Conservation (phyloP, 2,329 filamentous ascomycete genomes). For the Ophiostoma australiae region DNA sequence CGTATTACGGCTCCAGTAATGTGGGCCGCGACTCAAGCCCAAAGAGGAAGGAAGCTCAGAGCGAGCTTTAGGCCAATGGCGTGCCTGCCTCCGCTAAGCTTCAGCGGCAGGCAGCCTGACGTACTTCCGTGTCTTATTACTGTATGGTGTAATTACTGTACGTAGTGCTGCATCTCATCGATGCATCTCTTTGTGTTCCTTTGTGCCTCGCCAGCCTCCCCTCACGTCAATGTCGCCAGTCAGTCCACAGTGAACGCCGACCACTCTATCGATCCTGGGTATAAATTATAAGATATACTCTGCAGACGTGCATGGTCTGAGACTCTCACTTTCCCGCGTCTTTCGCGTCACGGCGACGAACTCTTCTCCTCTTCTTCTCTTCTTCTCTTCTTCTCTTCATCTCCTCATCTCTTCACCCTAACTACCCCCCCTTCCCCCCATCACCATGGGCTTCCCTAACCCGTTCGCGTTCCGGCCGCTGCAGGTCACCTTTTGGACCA, state of each 20-base stretch:
- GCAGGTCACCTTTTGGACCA: slow-evolving; percentile 76
- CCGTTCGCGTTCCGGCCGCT: slow-evolving; percentile 72
- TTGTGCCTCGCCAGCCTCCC: slow-evolving; percentile 5
- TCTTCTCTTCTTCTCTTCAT: not conserved
- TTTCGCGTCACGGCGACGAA: slow-evolving; percentile 3
- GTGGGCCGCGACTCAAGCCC: not conserved
- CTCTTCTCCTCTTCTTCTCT: too few relatives aligned
- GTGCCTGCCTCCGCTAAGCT: slow-evolving; percentile 13
- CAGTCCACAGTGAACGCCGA: not conserved
- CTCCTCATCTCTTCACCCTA: not conserved
- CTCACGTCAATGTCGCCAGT: not conserved
- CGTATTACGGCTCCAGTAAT: not conserved
- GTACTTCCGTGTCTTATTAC: not conserved
- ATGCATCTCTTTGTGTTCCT: not conserved
- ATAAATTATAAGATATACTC: not conserved
- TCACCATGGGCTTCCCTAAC: slow-evolving; percentile 36
- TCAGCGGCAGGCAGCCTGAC: not conserved
- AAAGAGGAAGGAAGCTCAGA: slow-evolving; percentile 5
- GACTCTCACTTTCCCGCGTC: not conserved
- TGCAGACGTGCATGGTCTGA: not conserved
- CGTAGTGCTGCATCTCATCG: not conserved
- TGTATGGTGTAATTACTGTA: too few relatives aligned
- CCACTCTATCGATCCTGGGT: not conserved
- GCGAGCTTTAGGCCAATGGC: slow-evolving; percentile 6
- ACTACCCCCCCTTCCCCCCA: not conserved